Evolutionary conservation across 2,329 filamentous ascomycete genomes (phyloP).

Genomic region (Aspergillus ibericus): DNA sequence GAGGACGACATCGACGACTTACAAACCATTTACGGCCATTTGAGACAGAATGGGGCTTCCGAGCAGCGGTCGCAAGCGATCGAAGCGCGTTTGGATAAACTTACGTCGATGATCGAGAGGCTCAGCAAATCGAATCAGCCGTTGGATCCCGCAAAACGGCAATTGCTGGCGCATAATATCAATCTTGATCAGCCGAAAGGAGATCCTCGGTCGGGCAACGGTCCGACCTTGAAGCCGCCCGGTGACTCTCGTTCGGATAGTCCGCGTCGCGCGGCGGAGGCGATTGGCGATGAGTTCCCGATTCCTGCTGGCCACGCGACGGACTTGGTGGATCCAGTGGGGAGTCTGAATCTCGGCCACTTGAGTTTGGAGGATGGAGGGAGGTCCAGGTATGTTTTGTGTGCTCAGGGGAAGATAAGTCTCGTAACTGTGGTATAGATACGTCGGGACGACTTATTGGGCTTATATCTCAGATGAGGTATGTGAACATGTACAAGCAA

Average conservation of each 20-base stretch:
- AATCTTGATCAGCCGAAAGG: conserved; percentile 18
- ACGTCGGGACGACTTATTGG: conserved; percentile 49
- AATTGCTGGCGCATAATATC: conserved; percentile 18
- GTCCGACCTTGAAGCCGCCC: conserved; percentile 13
- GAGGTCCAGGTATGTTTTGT: conserved; percentile 38
- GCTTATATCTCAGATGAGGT: conserved; percentile 48
- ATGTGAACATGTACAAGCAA: conserved; percentile 2
- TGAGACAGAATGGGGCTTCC: conserved; percentile 26
- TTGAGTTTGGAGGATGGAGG: conserved; percentile 46
- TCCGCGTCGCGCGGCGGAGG: conserved; percentile 36
- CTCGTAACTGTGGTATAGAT: conserved; percentile 29
- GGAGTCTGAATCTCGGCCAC: conserved; percentile 43
- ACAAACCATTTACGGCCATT: conserved; percentile 32
- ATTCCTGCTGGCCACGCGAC: conserved; percentile 44
- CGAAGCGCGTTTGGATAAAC: conserved; percentile 44
- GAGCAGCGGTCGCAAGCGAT: conserved; percentile 40
- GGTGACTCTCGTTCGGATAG: conserved; percentile 29
- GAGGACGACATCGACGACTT: conserved; percentile 36
- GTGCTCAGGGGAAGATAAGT: neutral
- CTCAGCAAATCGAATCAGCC: conserved; percentile 38
- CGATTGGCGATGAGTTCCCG: conserved; percentile 43
- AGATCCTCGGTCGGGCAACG: conserved; percentile 22
- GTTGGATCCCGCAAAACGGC: conserved; percentile 25
- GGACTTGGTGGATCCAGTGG: conserved; percentile 44
- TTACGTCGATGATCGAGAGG: conserved; percentile 47